Base-by-base conservation (phyloP, 2,329 filamentous ascomycete genomes). In the Plectosphaerella sp. region DNA sequence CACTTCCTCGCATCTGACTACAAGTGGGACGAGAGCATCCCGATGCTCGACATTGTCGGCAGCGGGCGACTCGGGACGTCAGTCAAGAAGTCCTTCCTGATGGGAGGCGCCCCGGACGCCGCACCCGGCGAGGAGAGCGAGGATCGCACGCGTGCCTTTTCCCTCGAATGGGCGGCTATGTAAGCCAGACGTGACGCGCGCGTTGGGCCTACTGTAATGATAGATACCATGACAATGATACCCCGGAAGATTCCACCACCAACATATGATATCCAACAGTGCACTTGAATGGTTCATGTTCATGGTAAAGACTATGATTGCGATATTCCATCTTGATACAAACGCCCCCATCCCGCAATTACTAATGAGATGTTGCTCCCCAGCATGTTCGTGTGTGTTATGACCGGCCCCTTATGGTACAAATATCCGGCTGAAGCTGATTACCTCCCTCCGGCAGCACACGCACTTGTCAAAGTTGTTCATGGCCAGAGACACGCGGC, bases 401-500 rank as follows among this genome's bases (percentile, higher is more conserved):
- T 5, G 46, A 3, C 11, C 28, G 28, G 8, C 28, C 28, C 28
- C 24, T 69, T 61, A 87, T 48, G 94, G 94, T 41, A 97, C 91
- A 75, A 89, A 99, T 54, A 99, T 84, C 60, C 91, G 83, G 59
- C 90, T 92, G 69, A 96, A 97, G 51, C 92, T 94, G 51, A 84
- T 83, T 28, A 97, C 91, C 61, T 94, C 88, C 52, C 90, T 83
- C 48, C 94, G 82, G 68, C 94, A 97, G 63, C 93, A 97, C 39
- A 97, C 92, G 66, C 94, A 99, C 65, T 90, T 95, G 58, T 92
- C 90, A 67, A 96, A 97, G 67, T 97, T 97, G 67, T 97, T 95
- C 84, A 96, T 92, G 4, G 94, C 94, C 56, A 97, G 77, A 43
- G 90, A 93, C 36, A 97, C 89, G 33, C 94, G 80, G 66, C 94